Evolutionary conservation across 306 rosid species (phyloP).

Genomic region (Rosa lucieae): DNA sequence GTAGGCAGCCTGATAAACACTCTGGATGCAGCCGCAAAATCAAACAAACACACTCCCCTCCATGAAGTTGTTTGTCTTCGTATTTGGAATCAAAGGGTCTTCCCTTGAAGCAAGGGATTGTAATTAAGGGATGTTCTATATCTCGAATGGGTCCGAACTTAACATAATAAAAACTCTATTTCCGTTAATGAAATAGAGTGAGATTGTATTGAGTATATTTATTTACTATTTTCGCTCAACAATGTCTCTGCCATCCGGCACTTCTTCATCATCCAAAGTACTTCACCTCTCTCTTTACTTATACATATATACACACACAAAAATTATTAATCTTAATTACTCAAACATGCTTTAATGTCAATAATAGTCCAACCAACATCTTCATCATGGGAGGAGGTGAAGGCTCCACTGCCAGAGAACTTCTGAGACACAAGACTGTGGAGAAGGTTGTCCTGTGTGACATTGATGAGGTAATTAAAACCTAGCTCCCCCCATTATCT

Average conservation of each 20-base stretch:
- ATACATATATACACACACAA: neutral
- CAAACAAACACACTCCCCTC: too few species aligned
- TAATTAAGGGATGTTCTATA: too few species aligned
- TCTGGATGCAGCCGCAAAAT: too few species aligned
- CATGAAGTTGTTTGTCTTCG: too few species aligned
- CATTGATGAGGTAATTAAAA: conserved; percentile 71
- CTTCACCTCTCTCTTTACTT: conserved; percentile 6
- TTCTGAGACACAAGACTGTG: conserved; percentile 76
- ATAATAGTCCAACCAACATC: conserved; percentile 62
- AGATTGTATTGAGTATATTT: conserved; percentile 18
- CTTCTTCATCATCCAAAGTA: conserved; percentile 89
- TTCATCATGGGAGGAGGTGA: conserved; percentile 99
- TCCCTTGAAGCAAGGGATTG: too few species aligned
- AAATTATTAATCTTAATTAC: neutral
- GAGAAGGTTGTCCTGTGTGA: conserved; percentile 94
- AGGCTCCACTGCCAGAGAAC: conserved; percentile 97
- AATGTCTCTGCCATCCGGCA: conserved; percentile 91
- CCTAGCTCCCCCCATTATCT: neutral
- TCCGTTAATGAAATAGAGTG: too few species aligned
- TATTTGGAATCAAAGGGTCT: too few species aligned
- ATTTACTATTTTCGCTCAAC: conserved; percentile 58
- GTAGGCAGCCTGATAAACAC: too few species aligned
- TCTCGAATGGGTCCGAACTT: too few species aligned
- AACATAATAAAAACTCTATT: too few species aligned
- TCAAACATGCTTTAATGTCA: neutral